These are phyloP conservation scores for Marasmius fiardii DNA, from an alignment of 1,284 basidiomycete species.

Conservation along the genomic window DNA sequence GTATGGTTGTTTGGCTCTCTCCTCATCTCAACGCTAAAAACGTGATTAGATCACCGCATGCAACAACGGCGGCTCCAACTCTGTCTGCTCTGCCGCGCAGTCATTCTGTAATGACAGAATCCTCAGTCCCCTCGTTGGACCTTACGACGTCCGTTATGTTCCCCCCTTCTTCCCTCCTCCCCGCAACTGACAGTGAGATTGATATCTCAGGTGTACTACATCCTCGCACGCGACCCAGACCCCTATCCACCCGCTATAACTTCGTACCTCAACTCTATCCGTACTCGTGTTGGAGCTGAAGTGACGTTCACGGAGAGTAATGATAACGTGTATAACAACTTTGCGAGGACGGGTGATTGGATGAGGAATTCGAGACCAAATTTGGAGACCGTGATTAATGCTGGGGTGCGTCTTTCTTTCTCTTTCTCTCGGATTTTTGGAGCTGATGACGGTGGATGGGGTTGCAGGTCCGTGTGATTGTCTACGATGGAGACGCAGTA, in stretches of 20 bases:
- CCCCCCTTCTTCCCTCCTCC: too few species aligned
- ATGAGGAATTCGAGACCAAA: slow-evolving; percentile 55
- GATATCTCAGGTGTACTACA: slow-evolving; percentile 36
- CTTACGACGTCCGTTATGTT: slow-evolving; percentile 33
- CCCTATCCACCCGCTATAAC: slow-evolving; percentile 52
- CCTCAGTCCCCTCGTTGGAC: slow-evolving; percentile 45
- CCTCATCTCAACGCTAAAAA: neutral
- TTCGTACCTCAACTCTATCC: slow-evolving; percentile 36
- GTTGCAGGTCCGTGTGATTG: slow-evolving; percentile 34
- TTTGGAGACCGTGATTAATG: slow-evolving; percentile 56
- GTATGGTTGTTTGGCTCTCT: slow-evolving; percentile 21
- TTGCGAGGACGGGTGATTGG: slow-evolving; percentile 56
- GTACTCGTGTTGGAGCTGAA: slow-evolving; percentile 47
- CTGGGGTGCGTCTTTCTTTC: slow-evolving; percentile 39
- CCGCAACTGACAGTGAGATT: too few species aligned
- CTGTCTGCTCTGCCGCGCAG: slow-evolving; percentile 52
- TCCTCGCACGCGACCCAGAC: slow-evolving; percentile 45
- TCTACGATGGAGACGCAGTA: slow-evolving; percentile 58
- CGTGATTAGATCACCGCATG: slow-evolving; percentile 45
- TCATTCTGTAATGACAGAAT: slow-evolving; percentile 52
- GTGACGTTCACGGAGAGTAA: slow-evolving; percentile 42
- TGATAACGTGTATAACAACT: slow-evolving; percentile 46
- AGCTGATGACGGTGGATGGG: neutral
- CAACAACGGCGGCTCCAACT: slow-evolving; percentile 41
- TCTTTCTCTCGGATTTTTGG: neutral